Percentiles rank a stretch among this genome's conserved stretches.
phyloP scores from a whole-genome alignment of 176 grass and related monocot species.

The Oryza glaberrima region DNA sequence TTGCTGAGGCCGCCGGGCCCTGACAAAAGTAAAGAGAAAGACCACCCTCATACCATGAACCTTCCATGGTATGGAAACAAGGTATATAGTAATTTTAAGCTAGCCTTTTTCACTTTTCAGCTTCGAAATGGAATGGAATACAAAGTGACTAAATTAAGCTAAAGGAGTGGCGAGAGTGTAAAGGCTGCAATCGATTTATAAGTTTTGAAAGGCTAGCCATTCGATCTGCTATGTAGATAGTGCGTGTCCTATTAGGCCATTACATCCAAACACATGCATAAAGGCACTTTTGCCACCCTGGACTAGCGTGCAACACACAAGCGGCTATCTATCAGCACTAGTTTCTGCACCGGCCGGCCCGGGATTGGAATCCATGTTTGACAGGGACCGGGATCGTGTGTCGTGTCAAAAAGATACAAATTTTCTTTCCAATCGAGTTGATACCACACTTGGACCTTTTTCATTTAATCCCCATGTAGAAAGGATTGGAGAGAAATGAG shows the following conservation, averaged over 20 bases:
- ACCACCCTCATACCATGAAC: background rate
- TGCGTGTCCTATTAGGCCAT: conserved; percentile 35
- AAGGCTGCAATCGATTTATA: background rate
- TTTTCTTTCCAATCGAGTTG: background rate
- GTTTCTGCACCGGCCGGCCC: too few species aligned
- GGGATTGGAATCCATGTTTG: background rate
- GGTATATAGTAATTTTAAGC: background rate
- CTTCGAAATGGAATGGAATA: background rate
- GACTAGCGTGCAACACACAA: background rate
- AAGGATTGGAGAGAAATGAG: too few species aligned
- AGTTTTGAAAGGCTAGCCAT: conserved; percentile 2
- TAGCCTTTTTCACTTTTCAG: background rate
- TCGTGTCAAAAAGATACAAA: background rate
- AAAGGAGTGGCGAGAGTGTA: conserved; percentile 31
- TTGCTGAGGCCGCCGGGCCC: background rate
- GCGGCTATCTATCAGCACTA: too few species aligned
- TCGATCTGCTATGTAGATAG: background rate
- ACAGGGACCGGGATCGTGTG: background rate
- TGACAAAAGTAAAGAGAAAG: background rate
- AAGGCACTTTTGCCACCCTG: conserved; percentile 39
- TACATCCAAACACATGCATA: background rate
- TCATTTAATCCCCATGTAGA: too few species aligned
- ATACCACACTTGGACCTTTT: background rate
- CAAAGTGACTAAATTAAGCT: background rate
- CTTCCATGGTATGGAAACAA: background rate